Evolutionary conservation across 192 early-diverging fungal species (phyloP).

Genomic region (Coemansia sp.): DNA sequence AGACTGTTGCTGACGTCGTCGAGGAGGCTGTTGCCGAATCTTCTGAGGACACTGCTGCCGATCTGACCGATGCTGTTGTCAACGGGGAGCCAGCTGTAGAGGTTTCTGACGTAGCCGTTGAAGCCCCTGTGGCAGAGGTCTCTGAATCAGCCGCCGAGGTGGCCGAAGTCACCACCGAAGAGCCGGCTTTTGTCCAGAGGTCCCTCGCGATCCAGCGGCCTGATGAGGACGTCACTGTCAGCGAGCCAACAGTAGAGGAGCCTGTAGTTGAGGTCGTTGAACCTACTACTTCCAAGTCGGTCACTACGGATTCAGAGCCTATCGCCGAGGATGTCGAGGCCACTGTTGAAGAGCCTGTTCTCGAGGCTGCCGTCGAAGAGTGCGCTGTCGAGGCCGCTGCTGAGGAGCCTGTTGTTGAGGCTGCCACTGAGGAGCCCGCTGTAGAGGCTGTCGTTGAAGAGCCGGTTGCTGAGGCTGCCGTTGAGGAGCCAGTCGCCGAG

Average conservation of each 20-base stretch:
- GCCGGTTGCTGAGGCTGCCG: too few relatives aligned
- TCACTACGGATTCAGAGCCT: not conserved
- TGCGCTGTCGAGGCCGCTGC: not conserved
- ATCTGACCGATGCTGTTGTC: not conserved
- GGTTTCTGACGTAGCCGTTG: not conserved
- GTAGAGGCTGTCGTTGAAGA: too few relatives aligned
- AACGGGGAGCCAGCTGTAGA: not conserved
- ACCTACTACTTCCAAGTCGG: not conserved
- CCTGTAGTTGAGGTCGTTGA: not conserved
- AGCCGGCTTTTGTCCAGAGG: not conserved
- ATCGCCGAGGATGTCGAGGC: not conserved
- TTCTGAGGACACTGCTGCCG: conserved; percentile 7
- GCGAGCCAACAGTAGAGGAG: not conserved
- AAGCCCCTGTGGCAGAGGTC: not conserved
- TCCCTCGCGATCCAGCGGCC: not conserved
- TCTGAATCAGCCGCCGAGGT: not conserved
- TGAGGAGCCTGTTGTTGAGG: not conserved
- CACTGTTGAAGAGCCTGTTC: not conserved
- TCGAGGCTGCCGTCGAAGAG: not conserved
- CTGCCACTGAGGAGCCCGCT: not conserved
- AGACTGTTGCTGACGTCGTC: not conserved
- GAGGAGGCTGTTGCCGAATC: not conserved
- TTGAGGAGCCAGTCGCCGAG: too few relatives aligned
- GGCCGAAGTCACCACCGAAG: not conserved
- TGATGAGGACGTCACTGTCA: not conserved